phyloP scores from a whole-genome alignment of 441 rosid species.

The Pelargonium exstipulatum region DNA sequence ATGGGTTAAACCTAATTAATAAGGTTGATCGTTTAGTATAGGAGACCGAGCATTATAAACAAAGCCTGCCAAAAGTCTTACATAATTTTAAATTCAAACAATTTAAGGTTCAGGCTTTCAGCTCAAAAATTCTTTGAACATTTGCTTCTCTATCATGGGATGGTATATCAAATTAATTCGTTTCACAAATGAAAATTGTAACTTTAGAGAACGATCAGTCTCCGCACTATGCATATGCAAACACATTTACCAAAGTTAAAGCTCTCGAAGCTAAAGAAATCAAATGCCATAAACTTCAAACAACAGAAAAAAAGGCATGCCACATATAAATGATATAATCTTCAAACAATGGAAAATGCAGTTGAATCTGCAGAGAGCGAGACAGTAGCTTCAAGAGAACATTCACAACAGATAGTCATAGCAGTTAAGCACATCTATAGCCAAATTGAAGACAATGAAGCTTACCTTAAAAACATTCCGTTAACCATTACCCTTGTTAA shows the following conservation, averaged over 20 bases:
- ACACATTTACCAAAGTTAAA: background rate
- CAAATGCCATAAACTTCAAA: conserved; percentile 1
- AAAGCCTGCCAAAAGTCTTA: background rate
- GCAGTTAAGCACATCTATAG: background rate
- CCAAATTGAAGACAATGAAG: conserved; percentile 10
- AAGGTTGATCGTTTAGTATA: background rate
- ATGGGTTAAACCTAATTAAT: background rate
- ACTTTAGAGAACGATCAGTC: background rate
- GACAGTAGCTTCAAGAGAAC: background rate
- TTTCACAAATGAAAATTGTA: no score
- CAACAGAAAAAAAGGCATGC: conserved; percentile 1
- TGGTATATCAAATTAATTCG: background rate
- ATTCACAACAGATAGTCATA: conserved; percentile 9
- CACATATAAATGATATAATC: conserved; percentile 15
- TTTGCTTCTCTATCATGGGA: background rate
- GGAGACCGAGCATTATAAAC: background rate
- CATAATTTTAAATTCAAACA: background rate
- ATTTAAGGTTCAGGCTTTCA: background rate
- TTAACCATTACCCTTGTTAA: conserved; percentile 72
- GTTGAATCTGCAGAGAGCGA: conserved; percentile 7
- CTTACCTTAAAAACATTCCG: conserved; percentile 86
- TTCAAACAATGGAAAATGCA: conserved; percentile 13
- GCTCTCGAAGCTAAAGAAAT: background rate
- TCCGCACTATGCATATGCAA: background rate
- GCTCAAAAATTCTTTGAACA: background rate